Percentiles rank a stretch among this genome's conserved stretches.
Conservation (phyloP, 192 early-diverging fungal species). For the Backusella sp. region DNA sequence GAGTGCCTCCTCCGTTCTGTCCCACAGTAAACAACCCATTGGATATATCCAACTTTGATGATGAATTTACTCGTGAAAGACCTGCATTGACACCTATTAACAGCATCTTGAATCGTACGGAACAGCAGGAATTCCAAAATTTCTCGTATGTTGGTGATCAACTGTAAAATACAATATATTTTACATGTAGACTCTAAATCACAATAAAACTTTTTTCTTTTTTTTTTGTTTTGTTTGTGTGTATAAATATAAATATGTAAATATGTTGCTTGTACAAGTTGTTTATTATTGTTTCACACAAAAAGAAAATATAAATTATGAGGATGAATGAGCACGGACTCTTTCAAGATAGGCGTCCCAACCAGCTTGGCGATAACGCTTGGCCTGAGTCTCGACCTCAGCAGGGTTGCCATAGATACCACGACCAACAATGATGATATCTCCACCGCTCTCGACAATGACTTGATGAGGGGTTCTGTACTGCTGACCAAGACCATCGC, state of each 20-base stretch:
- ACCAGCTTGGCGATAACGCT: constrained; percentile 89
- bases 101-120: constrained; percentile 69
- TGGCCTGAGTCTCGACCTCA: constrained; percentile 68
- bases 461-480: constrained; percentile 91
- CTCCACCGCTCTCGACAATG: constrained; percentile 78
- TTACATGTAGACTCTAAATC: neutral
- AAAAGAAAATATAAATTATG: neutral
- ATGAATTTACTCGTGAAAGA: constrained; percentile 94
- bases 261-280: neutral
- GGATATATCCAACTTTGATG: constrained; percentile 98
- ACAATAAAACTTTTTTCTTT: neutral
- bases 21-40: constrained; percentile 73
- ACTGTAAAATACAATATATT: neutral
- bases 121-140: constrained; percentile 92
- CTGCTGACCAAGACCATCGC: constrained; percentile 93
- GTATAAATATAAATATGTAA: too few relatives aligned
- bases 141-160: constrained; percentile 90
- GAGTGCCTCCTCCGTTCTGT: constrained; percentile 86
- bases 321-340: constrained; percentile 9
- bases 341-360: constrained; percentile 86
- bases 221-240: neutral
- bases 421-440: constrained; percentile 98
- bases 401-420: constrained; percentile 92
- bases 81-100: constrained; percentile 93
- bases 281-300: neutral